Conservation (phyloP, 768 basidiomycete species). For the Lactarius hengduanensis region DNA sequence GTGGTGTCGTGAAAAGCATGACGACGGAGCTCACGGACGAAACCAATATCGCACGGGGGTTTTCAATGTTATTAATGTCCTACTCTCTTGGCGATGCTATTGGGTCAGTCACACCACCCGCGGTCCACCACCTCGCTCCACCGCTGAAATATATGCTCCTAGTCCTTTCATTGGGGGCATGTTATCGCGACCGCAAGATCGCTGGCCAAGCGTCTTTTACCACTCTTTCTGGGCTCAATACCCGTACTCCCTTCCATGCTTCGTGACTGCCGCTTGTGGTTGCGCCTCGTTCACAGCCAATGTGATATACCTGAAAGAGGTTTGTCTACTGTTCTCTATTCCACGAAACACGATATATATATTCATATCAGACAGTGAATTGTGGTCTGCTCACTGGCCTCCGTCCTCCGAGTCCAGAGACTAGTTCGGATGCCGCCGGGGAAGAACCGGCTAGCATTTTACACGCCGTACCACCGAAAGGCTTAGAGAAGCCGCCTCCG, state of each 20-base stretch:
- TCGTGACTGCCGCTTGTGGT: not conserved
- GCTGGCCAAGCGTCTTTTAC: conserved; percentile 24
- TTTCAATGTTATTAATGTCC: not conserved
- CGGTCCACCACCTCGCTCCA: too few relatives aligned
- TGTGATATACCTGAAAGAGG: conserved; percentile 8
- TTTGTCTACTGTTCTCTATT: not conserved
- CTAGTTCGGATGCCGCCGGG: not conserved
- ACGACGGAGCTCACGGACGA: not conserved
- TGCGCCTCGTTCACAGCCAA: not conserved
- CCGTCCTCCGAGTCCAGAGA: not conserved
- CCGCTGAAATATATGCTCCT: conserved; percentile 5
- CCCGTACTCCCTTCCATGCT: conserved; percentile 32
- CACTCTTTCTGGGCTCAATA: conserved; percentile 28
- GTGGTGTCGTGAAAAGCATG: not conserved
- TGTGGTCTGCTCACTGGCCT: too few relatives aligned
- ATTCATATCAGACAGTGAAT: not conserved
- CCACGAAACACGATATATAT: not conserved
- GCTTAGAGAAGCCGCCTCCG: conserved; percentile 23
- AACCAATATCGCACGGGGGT: not conserved
- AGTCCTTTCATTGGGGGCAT: conserved; percentile 28
- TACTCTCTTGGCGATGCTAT: not conserved
- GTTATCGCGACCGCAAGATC: conserved; percentile 30
- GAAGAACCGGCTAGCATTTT: not conserved
- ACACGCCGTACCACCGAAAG: not conserved
- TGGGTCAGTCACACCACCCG: conserved; percentile 19